phyloP scores from a whole-genome alignment of 148 eudicot genomes.

The Persicaria maculosa region DNA sequence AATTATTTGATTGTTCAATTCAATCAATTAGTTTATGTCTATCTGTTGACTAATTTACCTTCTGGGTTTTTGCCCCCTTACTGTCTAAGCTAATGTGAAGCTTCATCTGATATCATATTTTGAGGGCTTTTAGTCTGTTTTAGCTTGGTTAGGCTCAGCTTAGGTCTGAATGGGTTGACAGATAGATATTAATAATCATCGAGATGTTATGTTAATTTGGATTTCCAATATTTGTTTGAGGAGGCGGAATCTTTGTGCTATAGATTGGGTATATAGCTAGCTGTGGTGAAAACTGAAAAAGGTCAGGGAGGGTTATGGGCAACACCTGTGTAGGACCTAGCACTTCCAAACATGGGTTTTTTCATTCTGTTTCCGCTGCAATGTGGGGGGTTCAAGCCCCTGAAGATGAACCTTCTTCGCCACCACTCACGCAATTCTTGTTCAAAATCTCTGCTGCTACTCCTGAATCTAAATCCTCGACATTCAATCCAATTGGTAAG shows the following conservation, averaged over 20 bases:
- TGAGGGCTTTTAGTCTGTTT: neutral
- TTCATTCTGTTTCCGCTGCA: slow-evolving; percentile 45
- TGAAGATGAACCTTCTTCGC: slow-evolving; percentile 22
- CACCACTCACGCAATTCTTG: neutral
- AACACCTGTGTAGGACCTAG: slow-evolving; percentile 58
- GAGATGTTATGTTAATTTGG: neutral
- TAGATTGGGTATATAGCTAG: neutral
- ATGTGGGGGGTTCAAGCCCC: slow-evolving; percentile 37
- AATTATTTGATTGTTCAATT: neutral
- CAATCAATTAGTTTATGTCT: neutral
- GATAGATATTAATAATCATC: no score
- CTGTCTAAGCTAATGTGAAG: neutral
- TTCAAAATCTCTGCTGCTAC: no score
- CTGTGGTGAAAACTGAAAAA: neutral
- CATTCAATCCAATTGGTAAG: no score
- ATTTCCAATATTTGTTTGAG: neutral
- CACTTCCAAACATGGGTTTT: slow-evolving; percentile 36
- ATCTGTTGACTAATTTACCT: neutral
- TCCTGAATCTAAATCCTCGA: no score
- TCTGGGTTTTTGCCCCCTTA: neutral
- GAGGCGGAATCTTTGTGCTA: no score
- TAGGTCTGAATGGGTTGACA: neutral
- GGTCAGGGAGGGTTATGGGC: slow-evolving; percentile 33
- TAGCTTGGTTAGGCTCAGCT: neutral
- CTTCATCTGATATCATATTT: neutral